Conservation (phyloP, 495 filamentous ascomycete species). For the Neurospora sublineolata region DNA sequence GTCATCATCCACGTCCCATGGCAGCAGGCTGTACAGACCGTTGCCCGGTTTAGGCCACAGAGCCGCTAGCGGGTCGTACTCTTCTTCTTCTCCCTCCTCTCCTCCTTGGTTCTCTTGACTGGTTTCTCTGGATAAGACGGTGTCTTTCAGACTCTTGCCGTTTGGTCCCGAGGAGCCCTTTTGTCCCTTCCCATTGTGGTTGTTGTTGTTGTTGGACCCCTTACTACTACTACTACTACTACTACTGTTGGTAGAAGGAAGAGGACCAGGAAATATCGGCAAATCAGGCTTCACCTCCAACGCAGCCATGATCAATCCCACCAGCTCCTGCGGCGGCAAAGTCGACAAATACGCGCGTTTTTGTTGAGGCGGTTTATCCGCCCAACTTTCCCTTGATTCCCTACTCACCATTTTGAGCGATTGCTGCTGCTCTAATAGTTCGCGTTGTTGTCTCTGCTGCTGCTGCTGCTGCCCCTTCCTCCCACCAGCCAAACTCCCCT, state of each 20-base stretch:
- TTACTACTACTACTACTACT: not conserved
- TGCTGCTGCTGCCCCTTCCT: slow-evolving; percentile 17
- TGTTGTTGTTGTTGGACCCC: not conserved
- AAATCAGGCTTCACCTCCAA: slow-evolving; percentile 29
- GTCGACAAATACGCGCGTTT: slow-evolving; percentile 30
- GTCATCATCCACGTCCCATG: slow-evolving; percentile 32
- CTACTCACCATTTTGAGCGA: not conserved
- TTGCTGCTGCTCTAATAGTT: not conserved
- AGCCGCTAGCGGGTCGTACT: slow-evolving; percentile 37
- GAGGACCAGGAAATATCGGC: slow-evolving; percentile 27
- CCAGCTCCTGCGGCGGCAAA: slow-evolving; percentile 25
- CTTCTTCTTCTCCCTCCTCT: slow-evolving; percentile 12
- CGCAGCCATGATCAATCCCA: slow-evolving; percentile 17
- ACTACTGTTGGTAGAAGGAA: slow-evolving; percentile 4
- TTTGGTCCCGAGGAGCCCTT: slow-evolving; percentile 1
- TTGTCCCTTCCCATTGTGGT: not conserved
- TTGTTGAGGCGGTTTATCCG: slow-evolving; percentile 24
- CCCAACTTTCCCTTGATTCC: slow-evolving; percentile 28
- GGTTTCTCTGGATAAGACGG: not conserved
- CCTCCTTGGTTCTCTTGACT: slow-evolving; percentile 4
- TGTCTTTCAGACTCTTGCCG: slow-evolving; percentile 5
- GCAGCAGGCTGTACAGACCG: slow-evolving; percentile 35
- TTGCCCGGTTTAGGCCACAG: slow-evolving; percentile 58
- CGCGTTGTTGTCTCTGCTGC: not conserved
- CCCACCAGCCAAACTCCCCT: slow-evolving; percentile 19